Percentiles rank a stretch among this genome's conserved stretches.
phyloP scores from a whole-genome alignment of 106 monocot species.

The Apostasia ramifera region DNA sequence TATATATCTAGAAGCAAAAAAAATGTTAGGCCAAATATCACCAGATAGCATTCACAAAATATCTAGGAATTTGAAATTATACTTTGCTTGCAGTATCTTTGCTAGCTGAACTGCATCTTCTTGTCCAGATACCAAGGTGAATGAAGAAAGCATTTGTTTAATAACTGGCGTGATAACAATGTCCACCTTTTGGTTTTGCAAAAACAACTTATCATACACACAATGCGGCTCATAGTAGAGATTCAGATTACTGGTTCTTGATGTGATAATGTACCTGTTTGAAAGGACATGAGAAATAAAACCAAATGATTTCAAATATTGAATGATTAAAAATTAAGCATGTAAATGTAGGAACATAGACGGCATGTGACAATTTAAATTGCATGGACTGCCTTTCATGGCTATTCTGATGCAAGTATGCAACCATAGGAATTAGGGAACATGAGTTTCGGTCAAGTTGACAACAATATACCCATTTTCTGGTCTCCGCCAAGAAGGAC shows the following conservation, averaged over 20 bases:
- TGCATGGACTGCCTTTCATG: too few relatives aligned
- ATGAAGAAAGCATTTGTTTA: conserved; percentile 76
- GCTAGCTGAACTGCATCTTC: conserved; percentile 91
- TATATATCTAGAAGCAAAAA: conserved; percentile 46
- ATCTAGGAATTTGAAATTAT: conserved; percentile 5
- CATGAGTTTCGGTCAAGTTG: too few relatives aligned
- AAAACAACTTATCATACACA: conserved; percentile 47
- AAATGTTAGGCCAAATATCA: neutral
- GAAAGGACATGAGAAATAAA: too few relatives aligned
- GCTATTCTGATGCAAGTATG: too few relatives aligned
- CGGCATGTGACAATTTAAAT: too few relatives aligned
- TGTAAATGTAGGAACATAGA: too few relatives aligned
- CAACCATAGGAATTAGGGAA: too few relatives aligned
- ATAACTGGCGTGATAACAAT: conserved; percentile 82
- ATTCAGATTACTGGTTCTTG: conserved; percentile 21
- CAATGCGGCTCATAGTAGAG: conserved; percentile 96
- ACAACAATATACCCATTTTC: conserved; percentile 72
- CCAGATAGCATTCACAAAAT: neutral
- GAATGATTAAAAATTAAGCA: too few relatives aligned
- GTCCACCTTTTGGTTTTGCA: conserved; percentile 58
- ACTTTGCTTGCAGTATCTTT: conserved; percentile 79
- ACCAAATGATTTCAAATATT: too few relatives aligned
- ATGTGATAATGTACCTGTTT: conserved; percentile 59
- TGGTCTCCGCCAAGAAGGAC: conserved; percentile 95
- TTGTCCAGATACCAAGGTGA: conserved; percentile 88